Base-by-base conservation (phyloP, 352 stramenopile species). In the Globisporangium barbulae region DNA sequence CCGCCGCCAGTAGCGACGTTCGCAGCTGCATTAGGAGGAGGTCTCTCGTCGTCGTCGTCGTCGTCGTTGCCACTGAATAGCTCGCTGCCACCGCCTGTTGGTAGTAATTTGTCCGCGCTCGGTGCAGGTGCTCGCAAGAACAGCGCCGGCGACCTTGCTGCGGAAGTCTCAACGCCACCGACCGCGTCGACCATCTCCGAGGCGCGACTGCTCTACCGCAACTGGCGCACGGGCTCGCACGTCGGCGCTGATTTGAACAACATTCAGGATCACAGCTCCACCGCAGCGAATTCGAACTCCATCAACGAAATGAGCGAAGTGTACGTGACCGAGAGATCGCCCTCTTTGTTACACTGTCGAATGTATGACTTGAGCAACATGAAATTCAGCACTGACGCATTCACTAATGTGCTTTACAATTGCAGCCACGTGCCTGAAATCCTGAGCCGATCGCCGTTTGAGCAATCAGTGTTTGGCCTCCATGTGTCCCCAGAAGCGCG, bases 221-320 rank as follows among this genome's bases (percentile, higher is more conserved):
- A 92, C 75, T 92, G 85, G 85, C 83, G 85, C 63, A 90, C 83
- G 21, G 71, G 78, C 47, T 79, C 81, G 31, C 73, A 83, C 64
- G 64, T 79, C 5, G 77, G 75, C 25, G 75, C 65, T 1, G 74
- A 81, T 49, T 57, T 80, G 3, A 45, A 56, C 41, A 53, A 59
- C 49, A 42, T 65, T n/a, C 31, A 58, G 37, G 52, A 41, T 10
- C 52, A 58, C 1, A 58, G n/a, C 37, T 8, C 54, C 25, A 5
- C 28, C 19, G 25, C 25, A 8, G 17, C 49, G 3, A n/a, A n/a
- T 21, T 22, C 63, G 21, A 28, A 22, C 28, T n/a, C 48, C 48
- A 28, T 39, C 33, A 44, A 19, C 41, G 59, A 33, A 30, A 90
- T 92, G 83, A 90, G 68, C 61, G 77, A 78, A 70, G 76, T 89